Conservation (phyloP, 441 rosid species). For the Biscutella auriculata region DNA sequence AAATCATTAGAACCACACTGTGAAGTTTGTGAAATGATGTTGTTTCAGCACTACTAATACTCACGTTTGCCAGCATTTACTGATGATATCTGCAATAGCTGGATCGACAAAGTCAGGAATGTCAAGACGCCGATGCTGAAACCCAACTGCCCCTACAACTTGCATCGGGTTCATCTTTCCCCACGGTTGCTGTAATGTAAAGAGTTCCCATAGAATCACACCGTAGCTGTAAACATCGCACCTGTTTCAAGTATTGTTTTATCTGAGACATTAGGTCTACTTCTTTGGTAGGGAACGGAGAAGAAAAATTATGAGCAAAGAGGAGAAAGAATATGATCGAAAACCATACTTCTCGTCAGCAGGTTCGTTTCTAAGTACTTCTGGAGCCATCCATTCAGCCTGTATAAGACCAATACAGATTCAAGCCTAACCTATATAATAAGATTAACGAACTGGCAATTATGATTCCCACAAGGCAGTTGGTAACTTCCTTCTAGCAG, state of each 20-base stretch:
- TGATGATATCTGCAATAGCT: constrained; percentile 58
- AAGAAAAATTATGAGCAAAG: neutral
- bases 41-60: constrained; percentile 19
- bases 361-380: constrained; percentile 92
- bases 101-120: constrained; percentile 77
- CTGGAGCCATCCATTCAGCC: constrained; percentile 99
- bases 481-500: neutral
- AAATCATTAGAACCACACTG: neutral
- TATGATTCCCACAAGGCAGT: neutral
- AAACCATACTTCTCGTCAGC: constrained; percentile 76
- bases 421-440: neutral
- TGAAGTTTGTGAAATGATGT: neutral
- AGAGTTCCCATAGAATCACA: constrained; percentile 90
- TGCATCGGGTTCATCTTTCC: constrained; percentile 99
- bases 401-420: constrained; percentile 22
- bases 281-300: neutral
- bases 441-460: neutral
- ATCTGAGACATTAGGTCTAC: neutral
- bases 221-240: constrained; percentile 93
- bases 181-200: constrained; percentile 83
- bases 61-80: constrained; percentile 93
- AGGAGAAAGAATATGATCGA: neutral
- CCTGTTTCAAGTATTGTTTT: constrained; percentile 31
- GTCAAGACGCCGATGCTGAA: constrained; percentile 90
- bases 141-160: constrained; percentile 97